A percentile compares a stretch with the other conserved stretches of the same genome.
These are phyloP conservation scores for Yarrowia osloensis DNA, from an alignment of 805 yeast genomes.

Conservation along the genomic window DNA sequence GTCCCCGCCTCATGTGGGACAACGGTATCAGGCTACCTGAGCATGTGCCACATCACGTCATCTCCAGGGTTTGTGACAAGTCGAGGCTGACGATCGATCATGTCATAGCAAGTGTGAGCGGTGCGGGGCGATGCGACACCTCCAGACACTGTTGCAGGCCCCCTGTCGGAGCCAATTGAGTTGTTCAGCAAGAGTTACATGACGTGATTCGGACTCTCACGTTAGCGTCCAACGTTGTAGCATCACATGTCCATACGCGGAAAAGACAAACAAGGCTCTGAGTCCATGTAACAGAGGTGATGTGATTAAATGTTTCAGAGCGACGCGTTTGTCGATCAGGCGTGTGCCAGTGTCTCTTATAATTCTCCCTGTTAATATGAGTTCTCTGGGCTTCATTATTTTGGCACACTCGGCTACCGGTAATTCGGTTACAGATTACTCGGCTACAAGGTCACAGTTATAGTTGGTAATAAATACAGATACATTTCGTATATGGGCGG, in stretches of 20 bases:
- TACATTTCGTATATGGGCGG: conserved; percentile 17
- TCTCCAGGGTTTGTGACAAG: not conserved
- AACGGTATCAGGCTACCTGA: conserved; percentile 16
- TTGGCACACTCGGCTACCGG: too few species aligned
- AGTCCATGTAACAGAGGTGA: not conserved
- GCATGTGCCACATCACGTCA: conserved; percentile 29
- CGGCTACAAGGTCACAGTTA: too few species aligned
- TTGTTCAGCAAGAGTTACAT: not conserved
- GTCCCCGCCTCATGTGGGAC: conserved; percentile 22
- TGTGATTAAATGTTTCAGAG: not conserved
- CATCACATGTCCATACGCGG: not conserved
- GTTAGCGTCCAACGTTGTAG: not conserved
- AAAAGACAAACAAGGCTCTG: not conserved
- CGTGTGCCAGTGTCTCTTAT: too few species aligned
- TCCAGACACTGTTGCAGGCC: too few species aligned
- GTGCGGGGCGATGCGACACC: too few species aligned
- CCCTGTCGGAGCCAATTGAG: not conserved
- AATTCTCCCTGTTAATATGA: too few species aligned
- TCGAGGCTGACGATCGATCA: not conserved
- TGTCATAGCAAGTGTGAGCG: too few species aligned
- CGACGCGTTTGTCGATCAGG: not conserved
- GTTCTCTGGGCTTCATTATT: too few species aligned
- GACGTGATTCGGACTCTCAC: not conserved
- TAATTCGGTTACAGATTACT: too few species aligned
- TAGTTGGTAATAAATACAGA: conserved; percentile 18